Conservation (phyloP, 2,329 filamentous ascomycete species). For the Teratosphaeria pseudoeucalypti region DNA sequence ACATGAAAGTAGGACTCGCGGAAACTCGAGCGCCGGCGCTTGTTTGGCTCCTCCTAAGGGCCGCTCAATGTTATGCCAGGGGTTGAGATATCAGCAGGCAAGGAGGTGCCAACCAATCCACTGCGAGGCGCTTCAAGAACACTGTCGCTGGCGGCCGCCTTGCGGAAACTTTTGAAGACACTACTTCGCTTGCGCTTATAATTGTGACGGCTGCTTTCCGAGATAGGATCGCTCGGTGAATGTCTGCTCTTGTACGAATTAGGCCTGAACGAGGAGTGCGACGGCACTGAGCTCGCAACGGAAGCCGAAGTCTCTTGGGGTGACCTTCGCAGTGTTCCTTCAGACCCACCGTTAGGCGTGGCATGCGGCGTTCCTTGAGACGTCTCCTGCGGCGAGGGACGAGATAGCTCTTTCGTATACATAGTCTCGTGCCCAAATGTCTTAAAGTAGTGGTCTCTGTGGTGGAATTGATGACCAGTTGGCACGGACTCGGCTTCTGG, state of each 20-base stretch:
- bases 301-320: background rate
- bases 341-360: background rate
- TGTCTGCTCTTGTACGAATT: background rate
- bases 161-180: slow-evolving; percentile 4
- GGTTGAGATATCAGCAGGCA: background rate
- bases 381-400: background rate
- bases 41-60: slow-evolving; percentile 1
- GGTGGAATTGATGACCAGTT: slow-evolving; percentile 4
- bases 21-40: background rate
- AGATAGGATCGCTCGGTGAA: background rate
- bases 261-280: background rate
- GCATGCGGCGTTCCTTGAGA: background rate
- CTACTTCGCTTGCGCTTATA: slow-evolving; percentile 7
- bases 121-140: background rate
- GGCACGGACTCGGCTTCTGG: slow-evolving; percentile 10
- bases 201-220: background rate
- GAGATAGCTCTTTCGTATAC: slow-evolving; percentile 9
- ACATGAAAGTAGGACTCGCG: background rate
- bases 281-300: background rate
- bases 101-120: background rate
- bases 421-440: slow-evolving; percentile 10
- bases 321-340: background rate
- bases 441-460: slow-evolving; percentile 16
- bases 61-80: slow-evolving; percentile 1
- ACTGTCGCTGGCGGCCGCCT: slow-evolving; percentile 1